Base-by-base conservation (phyloP, 2,329 filamentous ascomycete genomes). In the Intubia oerlemansii region DNA sequence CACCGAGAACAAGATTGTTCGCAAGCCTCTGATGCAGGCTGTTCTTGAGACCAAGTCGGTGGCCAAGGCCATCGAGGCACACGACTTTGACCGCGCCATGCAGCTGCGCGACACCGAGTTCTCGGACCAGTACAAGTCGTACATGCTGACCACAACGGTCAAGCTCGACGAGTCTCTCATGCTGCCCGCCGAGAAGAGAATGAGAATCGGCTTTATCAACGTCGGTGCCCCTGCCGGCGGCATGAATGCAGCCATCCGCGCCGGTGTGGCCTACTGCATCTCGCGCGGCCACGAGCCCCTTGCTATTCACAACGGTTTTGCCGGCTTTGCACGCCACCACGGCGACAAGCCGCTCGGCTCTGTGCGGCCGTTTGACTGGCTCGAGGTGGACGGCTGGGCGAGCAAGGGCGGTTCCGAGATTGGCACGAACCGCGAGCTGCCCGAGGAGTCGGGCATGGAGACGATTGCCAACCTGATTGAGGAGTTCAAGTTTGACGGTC, bases 381-480 rank as follows among this genome's bases (percentile, higher is more conserved):
- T 95, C 13, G 88, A 95, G 45, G 82, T 90, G 5, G 85, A 95
- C 47, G 62, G 69, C 35, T 98, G 88, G 88, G 82, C 85, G 10
- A 92, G 82, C 53, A 85, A 82, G 53, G 88, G 88, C 46, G 88
- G 88, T 36, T 95, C 84, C 2, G 88, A 98, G 49, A 95, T 98
- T 43, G 88, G 88, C 40, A 98, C 85, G 16, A 98, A 98, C 59
- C 78, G 88, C 42, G 82, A 82, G 44, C 66, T 95, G 18, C 88
- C 88, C 5, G 69, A 67, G 13, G 84, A 92, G 43, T 71, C 67
- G 1, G 84, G 90, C 41, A 74, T 93, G 51, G 73, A 78, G 41
- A 67, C 64, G 25, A 78, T 88, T 16, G 84, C 85, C 19, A 66
- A 70, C 41, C 73, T 85, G 38, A 81, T 98, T 47, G 69, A 78